These are phyloP conservation scores for Dendrocalamus sinicus DNA, from an alignment of 176 grass and related monocot genomes.

Conservation along the genomic window DNA sequence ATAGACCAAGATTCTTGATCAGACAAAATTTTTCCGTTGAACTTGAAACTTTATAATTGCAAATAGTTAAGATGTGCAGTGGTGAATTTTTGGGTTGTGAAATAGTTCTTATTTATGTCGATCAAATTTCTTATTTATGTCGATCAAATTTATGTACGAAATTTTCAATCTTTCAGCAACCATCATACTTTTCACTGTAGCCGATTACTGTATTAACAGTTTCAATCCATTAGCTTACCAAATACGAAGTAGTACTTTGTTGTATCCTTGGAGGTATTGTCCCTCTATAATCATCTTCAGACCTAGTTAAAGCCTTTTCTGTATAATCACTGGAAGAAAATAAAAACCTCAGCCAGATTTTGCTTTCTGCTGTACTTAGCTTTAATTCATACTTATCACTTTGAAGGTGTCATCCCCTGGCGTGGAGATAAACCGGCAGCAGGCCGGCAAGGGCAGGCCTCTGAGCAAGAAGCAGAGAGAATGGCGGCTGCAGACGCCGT, in stretches of 20 bases:
- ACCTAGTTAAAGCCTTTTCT: conserved; percentile 26
- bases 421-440: conserved; percentile 75
- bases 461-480: conserved; percentile 94
- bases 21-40: too few relatives aligned
- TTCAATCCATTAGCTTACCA: background rate
- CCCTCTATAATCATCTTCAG: conserved; percentile 12
- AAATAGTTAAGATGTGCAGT: too few relatives aligned
- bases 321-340: conserved; percentile 15
- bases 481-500: conserved; percentile 70
- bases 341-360: conserved; percentile 18
- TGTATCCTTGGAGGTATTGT: conserved; percentile 76
- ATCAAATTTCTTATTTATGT: too few relatives aligned
- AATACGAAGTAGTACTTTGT: background rate
- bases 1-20: too few relatives aligned
- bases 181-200: background rate
- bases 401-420: conserved; percentile 92
- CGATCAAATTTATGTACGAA: too few relatives aligned
- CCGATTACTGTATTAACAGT: background rate
- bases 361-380: conserved; percentile 28
- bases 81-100: too few relatives aligned
- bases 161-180: background rate
- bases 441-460: conserved; percentile 81
- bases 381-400: conserved; percentile 28
- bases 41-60: too few relatives aligned
- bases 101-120: too few relatives aligned